These are phyloP conservation scores for Xylaria sp. DNA, from an alignment of 2,329 filamentous ascomycete species.

Conservation along the genomic window DNA sequence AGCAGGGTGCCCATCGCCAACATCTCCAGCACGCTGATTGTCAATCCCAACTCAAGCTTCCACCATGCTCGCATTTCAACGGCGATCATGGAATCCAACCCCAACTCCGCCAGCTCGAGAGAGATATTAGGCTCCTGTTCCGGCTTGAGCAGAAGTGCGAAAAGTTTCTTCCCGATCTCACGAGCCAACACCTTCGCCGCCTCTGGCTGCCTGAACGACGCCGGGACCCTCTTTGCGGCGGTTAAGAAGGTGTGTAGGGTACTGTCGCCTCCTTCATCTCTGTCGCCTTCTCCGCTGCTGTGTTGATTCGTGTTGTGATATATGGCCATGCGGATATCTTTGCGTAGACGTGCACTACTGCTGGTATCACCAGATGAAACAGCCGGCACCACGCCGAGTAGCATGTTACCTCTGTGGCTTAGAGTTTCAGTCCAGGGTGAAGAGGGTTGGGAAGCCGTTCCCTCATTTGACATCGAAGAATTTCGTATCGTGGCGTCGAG, in stretches of 20 bases:
- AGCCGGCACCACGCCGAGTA: neutral
- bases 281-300: neutral
- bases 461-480: neutral
- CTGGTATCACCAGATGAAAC: neutral
- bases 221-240: conserved; percentile 13
- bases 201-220: conserved; percentile 27
- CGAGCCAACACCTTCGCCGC: conserved; percentile 17
- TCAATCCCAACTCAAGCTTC: neutral
- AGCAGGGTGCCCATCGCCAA: no score
- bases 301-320: neutral
- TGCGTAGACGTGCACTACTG: neutral
- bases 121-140: conserved; percentile 23
- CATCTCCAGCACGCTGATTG: no score
- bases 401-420: no score
- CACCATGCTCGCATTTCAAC: conserved; percentile 50
- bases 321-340: neutral
- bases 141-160: conserved; percentile 24
- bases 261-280: no score
- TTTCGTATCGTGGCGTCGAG: neutral
- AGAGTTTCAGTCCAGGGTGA: neutral
- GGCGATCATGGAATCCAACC: no score
- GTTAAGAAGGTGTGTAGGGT: conserved; percentile 1
- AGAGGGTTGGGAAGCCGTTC: no score
- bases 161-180: conserved; percentile 28
- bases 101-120: conserved; percentile 20